Base-by-base conservation (phyloP, 495 filamentous ascomycete species). In the Pyronema omphalodes region DNA sequence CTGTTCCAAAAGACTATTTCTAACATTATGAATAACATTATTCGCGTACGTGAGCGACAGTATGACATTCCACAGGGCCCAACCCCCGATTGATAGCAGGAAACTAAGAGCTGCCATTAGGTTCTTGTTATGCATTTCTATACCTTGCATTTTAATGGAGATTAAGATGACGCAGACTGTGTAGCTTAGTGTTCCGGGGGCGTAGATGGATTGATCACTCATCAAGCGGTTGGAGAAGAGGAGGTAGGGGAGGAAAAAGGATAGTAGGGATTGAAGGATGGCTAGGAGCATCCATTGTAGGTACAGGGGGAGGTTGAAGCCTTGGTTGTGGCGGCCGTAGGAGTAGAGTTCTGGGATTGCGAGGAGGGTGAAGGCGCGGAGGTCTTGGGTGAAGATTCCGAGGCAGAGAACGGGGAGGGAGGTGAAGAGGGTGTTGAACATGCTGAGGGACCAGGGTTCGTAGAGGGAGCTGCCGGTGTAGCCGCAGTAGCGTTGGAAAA, bases 351-450 rank as follows among this genome's bases (percentile, higher is more conserved):
- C 88, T 0, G 88, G 88, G 2, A 94, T 80, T 6, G 88, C 88
- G 34, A 94, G 74, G 7, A 96, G 70, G 0, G 89, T 94, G 37
- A 83, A 76, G 1, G 86, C 78, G 2, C 72, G 62, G 1, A 96
- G 73, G 58, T 96, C 88, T 62, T 91, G 84, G 62, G 91, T 87
- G 64, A 88, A 91, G 45, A 93, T 81, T 7, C 85, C 88, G n/a
- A 91, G 71, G 56, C 93, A 81, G 58, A 96, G 91, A 34, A 89
- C 82, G 18, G 85, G 79, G 14, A 96, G 71, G 15, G 86, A 91
- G n/a, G 88, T 96, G 67, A 96, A 96, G 1, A 94, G 76, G n/a
- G 85, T 86, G 60, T 94, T 96, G 71, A 93, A 88, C 74, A 88
- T 85, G 59, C 82, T 88, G 61, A 96, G 67, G 60, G 79, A 83